These are phyloP conservation scores for Alloteropsis angusta DNA, from an alignment of 202 grass and related monocot genomes.

Conservation along the genomic window DNA sequence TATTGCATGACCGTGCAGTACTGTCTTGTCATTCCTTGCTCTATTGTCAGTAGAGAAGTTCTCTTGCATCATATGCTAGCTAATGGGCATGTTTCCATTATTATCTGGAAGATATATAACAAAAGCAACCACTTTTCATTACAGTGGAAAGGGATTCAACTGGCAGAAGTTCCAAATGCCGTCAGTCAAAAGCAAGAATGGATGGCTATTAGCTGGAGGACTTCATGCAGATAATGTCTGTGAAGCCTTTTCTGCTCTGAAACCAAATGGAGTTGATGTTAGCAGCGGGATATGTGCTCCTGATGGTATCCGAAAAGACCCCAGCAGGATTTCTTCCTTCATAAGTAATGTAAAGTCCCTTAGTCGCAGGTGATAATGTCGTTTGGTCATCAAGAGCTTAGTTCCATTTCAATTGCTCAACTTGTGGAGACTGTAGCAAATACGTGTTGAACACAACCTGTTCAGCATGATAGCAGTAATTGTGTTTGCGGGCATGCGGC, in stretches of 20 bases:
- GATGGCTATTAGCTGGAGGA: constrained; percentile 82
- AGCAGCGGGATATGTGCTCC: constrained; percentile 75
- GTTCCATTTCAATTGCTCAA: no score
- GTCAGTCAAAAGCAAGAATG: constrained; percentile 55
- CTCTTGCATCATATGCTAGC: neutral
- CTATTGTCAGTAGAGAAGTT: neutral
- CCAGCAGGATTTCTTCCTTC: constrained; percentile 49
- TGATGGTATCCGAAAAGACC: constrained; percentile 72
- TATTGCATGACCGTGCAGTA: neutral
- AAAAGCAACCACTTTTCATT: neutral
- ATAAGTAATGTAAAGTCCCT: constrained; percentile 45
- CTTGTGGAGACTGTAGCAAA: neutral
- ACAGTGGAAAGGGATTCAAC: constrained; percentile 84
- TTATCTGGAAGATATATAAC: neutral
- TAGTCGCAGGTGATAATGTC: neutral
- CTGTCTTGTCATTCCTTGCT: neutral
- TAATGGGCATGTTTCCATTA: neutral
- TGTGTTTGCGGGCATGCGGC: neutral
- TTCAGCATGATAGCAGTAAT: neutral
- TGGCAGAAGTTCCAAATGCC: constrained; percentile 66
- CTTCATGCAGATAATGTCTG: constrained; percentile 75
- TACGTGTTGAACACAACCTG: neutral
- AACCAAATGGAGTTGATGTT: constrained; percentile 73
- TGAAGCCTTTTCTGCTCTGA: constrained; percentile 48
- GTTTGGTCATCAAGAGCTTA: neutral